Conservation (phyloP, 345 rosid species). For the Salix dunnii region DNA sequence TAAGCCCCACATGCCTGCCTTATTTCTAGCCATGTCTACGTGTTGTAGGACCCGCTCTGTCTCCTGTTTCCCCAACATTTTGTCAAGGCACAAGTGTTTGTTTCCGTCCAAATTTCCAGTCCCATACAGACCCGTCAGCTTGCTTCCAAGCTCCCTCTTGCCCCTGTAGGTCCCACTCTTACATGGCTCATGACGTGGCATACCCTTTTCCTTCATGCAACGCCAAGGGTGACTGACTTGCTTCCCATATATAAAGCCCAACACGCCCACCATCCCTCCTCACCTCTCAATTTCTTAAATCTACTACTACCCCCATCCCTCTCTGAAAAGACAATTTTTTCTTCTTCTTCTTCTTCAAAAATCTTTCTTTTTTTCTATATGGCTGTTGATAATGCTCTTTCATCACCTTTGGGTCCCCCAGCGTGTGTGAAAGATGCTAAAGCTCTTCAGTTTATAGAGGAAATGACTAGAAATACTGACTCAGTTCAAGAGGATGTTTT, state of each 20-base stretch:
- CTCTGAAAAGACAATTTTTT: neutral
- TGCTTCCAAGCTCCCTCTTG: conserved; percentile 20
- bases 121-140: conserved; percentile 13
- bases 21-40: conserved; percentile 46
- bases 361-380: neutral
- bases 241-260: conserved; percentile 45
- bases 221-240: neutral
- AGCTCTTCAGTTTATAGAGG: conserved; percentile 64
- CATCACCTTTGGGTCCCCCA: conserved; percentile 39
- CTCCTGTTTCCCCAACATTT: conserved; percentile 33
- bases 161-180: conserved; percentile 7
- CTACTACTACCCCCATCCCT: neutral
- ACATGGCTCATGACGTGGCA: conserved; percentile 38
- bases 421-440: conserved; percentile 53
- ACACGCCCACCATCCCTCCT: conserved; percentile 3
- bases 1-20: conserved; percentile 76
- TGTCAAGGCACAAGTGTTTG: neutral
- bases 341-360: neutral
- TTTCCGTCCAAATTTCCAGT: neutral
- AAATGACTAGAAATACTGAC: conserved; percentile 49
- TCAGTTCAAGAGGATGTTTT: conserved; percentile 56
- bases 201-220: neutral
- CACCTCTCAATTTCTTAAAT: neutral
- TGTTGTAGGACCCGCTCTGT: conserved; percentile 46
- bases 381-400: conserved; percentile 54